Evolutionary conservation across 192 early-diverging fungal species (phyloP).

Genomic region (Coemansia sp.): DNA sequence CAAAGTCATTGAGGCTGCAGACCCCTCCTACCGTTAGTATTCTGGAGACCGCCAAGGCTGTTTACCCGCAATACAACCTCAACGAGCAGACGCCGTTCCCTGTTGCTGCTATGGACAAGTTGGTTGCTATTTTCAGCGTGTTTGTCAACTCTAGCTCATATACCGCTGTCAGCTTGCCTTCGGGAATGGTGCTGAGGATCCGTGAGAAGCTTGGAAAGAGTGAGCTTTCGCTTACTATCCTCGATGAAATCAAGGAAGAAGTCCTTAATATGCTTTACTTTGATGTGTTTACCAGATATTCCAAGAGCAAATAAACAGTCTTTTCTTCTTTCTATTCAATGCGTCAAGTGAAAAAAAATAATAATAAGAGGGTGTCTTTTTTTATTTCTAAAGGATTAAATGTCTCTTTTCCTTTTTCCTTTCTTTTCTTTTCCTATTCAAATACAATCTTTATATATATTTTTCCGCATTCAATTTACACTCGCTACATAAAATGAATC

Average conservation of each 20-base stretch:
- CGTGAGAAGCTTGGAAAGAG: constrained; percentile 37
- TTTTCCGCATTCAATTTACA: neutral
- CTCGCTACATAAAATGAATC: neutral
- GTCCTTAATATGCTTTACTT: constrained; percentile 53
- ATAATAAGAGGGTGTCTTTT: neutral
- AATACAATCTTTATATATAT: neutral
- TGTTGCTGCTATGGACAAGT: constrained; percentile 47
- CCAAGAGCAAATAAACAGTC: constrained; percentile 32
- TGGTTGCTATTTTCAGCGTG: constrained; percentile 49
- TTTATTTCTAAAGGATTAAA: neutral
- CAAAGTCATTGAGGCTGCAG: constrained; percentile 29
- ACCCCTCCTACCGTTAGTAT: constrained; percentile 45
- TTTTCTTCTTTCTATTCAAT: too few relatives aligned
- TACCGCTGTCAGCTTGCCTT: constrained; percentile 42
- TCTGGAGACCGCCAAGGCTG: constrained; percentile 38
- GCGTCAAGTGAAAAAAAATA: neutral
- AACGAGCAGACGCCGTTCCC: constrained; percentile 43
- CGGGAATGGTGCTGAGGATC: constrained; percentile 39
- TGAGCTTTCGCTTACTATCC: constrained; percentile 41
- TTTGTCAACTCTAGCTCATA: constrained; percentile 53
- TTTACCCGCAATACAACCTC: constrained; percentile 39
- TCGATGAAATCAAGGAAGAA: constrained; percentile 54
- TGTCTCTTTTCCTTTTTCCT: neutral
- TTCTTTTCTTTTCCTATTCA: neutral
- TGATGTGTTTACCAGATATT: constrained; percentile 51